A percentile compares a stretch with the other conserved stretches of the same genome.
These are phyloP conservation scores for Aspergillus puulaauensis DNA, from an alignment of 2,329 filamentous ascomycete species.

Conservation along the genomic window DNA sequence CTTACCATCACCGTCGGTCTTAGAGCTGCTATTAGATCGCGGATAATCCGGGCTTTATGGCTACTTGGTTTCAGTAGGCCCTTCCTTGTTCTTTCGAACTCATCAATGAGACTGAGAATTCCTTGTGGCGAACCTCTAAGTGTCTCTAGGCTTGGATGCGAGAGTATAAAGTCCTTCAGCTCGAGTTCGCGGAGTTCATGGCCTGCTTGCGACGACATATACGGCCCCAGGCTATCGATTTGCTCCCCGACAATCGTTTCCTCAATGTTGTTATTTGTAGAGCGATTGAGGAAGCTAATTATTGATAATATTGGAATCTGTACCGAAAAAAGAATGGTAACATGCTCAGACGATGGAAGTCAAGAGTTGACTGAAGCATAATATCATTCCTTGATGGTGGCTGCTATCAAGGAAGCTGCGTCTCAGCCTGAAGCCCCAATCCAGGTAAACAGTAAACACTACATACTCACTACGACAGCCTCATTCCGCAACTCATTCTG, in stretches of 20 bases:
- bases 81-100: conserved; percentile 65
- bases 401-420: neutral
- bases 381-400: neutral
- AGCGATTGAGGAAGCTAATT: no score
- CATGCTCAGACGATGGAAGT: no score
- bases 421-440: neutral
- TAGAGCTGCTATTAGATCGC: conserved; percentile 63
- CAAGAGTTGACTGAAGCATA: no score
- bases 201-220: no score
- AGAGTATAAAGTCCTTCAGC: conserved; percentile 67
- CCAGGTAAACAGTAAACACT: no score
- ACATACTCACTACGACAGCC: no score
- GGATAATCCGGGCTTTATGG: conserved; percentile 70
- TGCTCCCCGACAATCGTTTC: no score
- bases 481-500: no score
- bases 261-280: no score
- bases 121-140: conserved; percentile 65
- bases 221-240: no score
- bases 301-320: no score
- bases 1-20: conserved; percentile 64
- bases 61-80: conserved; percentile 74
- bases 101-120: conserved; percentile 69
- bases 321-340: no score
- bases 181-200: conserved; percentile 73
- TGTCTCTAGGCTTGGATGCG: conserved; percentile 58